Evolutionary conservation across 2,329 filamentous ascomycete species (phyloP).

Genomic region (Ascochyta clinopodiicola): DNA sequence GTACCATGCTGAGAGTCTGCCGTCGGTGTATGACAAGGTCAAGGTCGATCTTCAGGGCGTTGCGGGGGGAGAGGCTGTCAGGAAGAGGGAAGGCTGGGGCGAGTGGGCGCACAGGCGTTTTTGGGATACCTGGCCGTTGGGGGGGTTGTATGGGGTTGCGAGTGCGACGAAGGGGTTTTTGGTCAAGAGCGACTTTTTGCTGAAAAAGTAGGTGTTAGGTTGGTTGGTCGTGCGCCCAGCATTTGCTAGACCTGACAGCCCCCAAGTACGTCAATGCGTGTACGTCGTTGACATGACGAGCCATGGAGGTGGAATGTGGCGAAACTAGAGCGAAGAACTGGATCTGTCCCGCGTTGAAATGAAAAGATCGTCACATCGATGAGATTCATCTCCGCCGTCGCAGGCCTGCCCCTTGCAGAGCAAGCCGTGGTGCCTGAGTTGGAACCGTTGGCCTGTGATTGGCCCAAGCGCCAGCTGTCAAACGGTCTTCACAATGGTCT

Average conservation of each 20-base stretch:
- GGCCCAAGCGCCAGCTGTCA: constrained; percentile 6
- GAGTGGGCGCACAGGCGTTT: constrained; percentile 35
- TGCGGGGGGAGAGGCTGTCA: constrained; percentile 18
- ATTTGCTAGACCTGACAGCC: too few species aligned
- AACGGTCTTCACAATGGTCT: background rate
- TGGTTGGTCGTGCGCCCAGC: too few species aligned
- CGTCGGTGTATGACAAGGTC: constrained; percentile 74
- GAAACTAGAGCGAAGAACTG: background rate
- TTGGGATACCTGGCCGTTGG: constrained; percentile 48
- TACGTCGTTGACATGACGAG: too few species aligned
- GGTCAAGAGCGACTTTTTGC: constrained; percentile 42
- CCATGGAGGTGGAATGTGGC: background rate
- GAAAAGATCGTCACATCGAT: constrained; percentile 7
- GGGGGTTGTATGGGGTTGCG: constrained; percentile 50
- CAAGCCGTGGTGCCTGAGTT: constrained; percentile 5
- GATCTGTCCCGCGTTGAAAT: constrained; percentile 8
- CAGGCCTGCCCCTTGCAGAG: constrained; percentile 9
- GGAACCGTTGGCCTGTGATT: constrained; percentile 4
- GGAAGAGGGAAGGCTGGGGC: constrained; percentile 31
- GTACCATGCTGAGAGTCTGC: constrained; percentile 68
- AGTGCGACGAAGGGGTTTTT: constrained; percentile 45
- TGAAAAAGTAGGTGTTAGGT: constrained; percentile 32
- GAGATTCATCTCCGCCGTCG: constrained; percentile 17
- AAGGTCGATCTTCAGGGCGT: constrained; percentile 53
- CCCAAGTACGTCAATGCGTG: too few species aligned